Base-by-base conservation (phyloP, 257 asterid genomes). In the Solanum chiquidenum region DNA sequence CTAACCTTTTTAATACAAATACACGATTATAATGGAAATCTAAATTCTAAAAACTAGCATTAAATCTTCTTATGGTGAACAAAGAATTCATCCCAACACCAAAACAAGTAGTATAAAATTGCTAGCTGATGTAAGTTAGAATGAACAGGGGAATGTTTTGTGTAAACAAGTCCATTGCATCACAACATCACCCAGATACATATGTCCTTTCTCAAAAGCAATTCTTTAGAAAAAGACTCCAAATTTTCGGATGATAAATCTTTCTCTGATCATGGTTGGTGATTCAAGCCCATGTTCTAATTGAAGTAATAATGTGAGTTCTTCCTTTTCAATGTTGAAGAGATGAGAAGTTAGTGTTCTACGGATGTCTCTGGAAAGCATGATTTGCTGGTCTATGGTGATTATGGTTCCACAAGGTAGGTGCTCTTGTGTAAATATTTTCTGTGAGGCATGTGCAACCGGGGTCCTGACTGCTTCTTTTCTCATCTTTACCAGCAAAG, bases 361-460 rank as follows among this genome's bases (percentile, higher is more conserved):
- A 38, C 12, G 4, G 3, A 8, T 38, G 44, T 44, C 86, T 92
- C 94, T 75, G 92, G 87, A 49, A 91, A 93, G 55, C 90, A 80
- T 37, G 89, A 77, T 83, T 75, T 62, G 68, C 86, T 38, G 1
- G 44, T 38, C 44, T 38, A 38, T 38, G 1, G 44, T 38, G 44
- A 38, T 38, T 38, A 38, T 38, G 83, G 79, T 86, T 88, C 85
- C 84, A 86, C 85, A 75, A 90, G 79, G 66, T 93, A 89, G 82
- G 91, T 93, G 83, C 71, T 93, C 35, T 68, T 95, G 75, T 97
- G 98, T 89, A 93, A 90, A 91, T 97, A 88, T 91, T 97, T 94
- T 87, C 76, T 83, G 52, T 89, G 71, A 73, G 99, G 98, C 37
- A 84, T 71, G 87, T 95, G 99, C 94, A 97, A 92, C 90, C 89